Evolutionary conservation across 768 basidiomycete genomes (phyloP).

Genomic region (Tulasnella sp.): DNA sequence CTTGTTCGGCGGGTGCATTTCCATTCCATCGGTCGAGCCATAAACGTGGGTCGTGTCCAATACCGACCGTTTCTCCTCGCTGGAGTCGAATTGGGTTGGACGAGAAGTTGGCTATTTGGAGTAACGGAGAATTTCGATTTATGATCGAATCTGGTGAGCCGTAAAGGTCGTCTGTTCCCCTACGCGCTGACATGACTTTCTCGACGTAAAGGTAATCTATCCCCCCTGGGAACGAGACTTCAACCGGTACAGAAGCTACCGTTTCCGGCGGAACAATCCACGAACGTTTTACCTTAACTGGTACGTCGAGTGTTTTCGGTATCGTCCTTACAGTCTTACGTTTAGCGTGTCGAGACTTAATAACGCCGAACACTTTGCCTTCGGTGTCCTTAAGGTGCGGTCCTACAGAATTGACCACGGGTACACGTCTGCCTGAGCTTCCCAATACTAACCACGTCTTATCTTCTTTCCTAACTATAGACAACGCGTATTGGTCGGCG

Average conservation of each 20-base stretch:
- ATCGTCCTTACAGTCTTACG: neutral
- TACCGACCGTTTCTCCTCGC: neutral
- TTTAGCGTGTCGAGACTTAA: neutral
- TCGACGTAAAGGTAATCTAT: neutral
- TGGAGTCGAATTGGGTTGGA: neutral
- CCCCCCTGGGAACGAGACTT: conserved; percentile 4
- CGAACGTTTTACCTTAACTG: neutral
- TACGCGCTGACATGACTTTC: neutral
- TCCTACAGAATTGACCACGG: neutral
- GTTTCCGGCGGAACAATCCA: neutral
- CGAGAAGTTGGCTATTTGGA: conserved; percentile 4
- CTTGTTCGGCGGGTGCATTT: neutral
- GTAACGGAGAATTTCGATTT: neutral
- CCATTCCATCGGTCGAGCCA: neutral
- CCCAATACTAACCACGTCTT: neutral
- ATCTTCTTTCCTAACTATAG: conserved; percentile 3
- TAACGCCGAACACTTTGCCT: neutral
- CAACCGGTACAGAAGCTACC: neutral
- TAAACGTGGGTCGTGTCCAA: neutral
- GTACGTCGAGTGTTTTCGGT: neutral
- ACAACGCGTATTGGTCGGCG: conserved; percentile 16
- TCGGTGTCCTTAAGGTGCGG: neutral
- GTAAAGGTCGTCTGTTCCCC: neutral
- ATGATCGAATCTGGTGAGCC: conserved; percentile 3
- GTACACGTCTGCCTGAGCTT: neutral